A percentile compares a stretch with the other conserved stretches of the same genome.
phyloP scores from a whole-genome alignment of 1,139 yeast genomes.

The Entelexis paramagnoliae region DNA sequence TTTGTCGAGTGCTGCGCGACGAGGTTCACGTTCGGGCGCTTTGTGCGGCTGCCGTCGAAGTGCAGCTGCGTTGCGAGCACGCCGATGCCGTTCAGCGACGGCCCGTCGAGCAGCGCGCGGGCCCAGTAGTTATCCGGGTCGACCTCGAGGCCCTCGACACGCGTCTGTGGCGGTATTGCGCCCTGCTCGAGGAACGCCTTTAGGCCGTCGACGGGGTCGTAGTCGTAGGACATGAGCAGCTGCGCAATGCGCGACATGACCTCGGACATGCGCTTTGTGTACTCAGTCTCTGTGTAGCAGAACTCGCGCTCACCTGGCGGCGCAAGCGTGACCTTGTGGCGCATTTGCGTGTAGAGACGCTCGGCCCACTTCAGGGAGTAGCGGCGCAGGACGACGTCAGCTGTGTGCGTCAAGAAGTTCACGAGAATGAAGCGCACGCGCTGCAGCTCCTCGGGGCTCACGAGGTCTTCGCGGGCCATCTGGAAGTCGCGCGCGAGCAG shows the following conservation, averaged over 20 bases:
- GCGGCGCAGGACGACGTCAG: conserved; percentile 36
- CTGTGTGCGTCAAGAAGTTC: conserved; percentile 39
- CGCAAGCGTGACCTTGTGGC: conserved; percentile 25
- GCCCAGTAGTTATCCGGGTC: conserved; percentile 17
- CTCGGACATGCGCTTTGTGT: conserved; percentile 28
- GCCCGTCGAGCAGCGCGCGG: conserved; percentile 18
- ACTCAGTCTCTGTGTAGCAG: conserved; percentile 24
- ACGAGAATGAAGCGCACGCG: conserved; percentile 37
- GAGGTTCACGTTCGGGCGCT: conserved; percentile 7
- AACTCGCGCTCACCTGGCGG: conserved; percentile 21
- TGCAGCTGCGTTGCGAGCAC: conserved; percentile 30
- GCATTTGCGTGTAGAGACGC: conserved; percentile 29
- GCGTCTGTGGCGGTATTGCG: not conserved
- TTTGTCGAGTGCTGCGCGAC: conserved; percentile 1
- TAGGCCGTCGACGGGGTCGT: conserved; percentile 37
- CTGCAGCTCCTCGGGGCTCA: conserved; percentile 29
- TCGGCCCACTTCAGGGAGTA: conserved; percentile 30
- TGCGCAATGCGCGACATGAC: conserved; percentile 42
- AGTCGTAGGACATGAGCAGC: conserved; percentile 52
- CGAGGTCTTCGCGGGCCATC: conserved; percentile 34
- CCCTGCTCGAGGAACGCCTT: not conserved
- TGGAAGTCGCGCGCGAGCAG: conserved; percentile 59
- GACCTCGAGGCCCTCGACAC: conserved; percentile 13
- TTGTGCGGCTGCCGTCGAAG: conserved; percentile 26
- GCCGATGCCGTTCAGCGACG: conserved; percentile 30